Percentiles rank a stretch among this genome's conserved stretches.
These are phyloP conservation scores for Ophiocordyceps australis DNA, from an alignment of 2,329 filamentous ascomycete species.

Conservation along the genomic window DNA sequence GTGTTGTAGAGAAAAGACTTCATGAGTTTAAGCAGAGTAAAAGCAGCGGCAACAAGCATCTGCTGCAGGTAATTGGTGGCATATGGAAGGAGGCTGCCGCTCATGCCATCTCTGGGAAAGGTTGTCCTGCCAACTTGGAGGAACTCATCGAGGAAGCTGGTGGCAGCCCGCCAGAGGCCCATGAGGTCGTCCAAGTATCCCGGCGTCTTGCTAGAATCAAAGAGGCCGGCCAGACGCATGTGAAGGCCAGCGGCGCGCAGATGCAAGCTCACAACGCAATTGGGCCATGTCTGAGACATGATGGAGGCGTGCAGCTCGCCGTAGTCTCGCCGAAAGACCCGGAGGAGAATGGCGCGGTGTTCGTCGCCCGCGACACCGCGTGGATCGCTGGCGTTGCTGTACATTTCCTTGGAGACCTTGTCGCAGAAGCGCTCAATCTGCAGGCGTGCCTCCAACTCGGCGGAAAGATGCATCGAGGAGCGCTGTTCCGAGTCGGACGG, in stretches of 20 bases:
- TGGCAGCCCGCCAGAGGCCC: slow-evolving; percentile 55
- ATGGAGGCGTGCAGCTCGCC: slow-evolving; percentile 44
- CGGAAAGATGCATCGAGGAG: slow-evolving; percentile 36
- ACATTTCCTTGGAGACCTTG: slow-evolving; percentile 64
- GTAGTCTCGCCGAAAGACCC: slow-evolving; percentile 47
- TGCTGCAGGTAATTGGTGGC: slow-evolving; percentile 65
- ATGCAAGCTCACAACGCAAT: slow-evolving; percentile 44
- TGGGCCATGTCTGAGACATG: slow-evolving; percentile 37
- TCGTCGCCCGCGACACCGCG: slow-evolving; percentile 51
- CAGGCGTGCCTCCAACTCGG: slow-evolving; percentile 48
- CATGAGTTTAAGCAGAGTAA: slow-evolving; percentile 62
- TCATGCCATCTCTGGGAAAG: slow-evolving; percentile 23
- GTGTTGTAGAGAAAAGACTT: slow-evolving; percentile 57
- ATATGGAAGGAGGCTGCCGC: slow-evolving; percentile 41
- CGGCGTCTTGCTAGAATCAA: slow-evolving; percentile 54
- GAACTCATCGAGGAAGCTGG: slow-evolving; percentile 49
- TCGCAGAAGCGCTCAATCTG: slow-evolving; percentile 60
- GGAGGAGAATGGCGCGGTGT: slow-evolving; percentile 46
- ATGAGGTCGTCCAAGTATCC: slow-evolving; percentile 60
- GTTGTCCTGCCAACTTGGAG: slow-evolving; percentile 31
- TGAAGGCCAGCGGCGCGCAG: slow-evolving; percentile 58
- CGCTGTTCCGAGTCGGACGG: slow-evolving; percentile 43
- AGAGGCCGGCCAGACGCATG: slow-evolving; percentile 63
- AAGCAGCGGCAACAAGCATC: slow-evolving; percentile 69
- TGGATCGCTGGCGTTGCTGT: slow-evolving; percentile 58